These are phyloP conservation scores for Fraxinus americana DNA, from an alignment of 257 asterid genomes.

Conservation along the genomic window DNA sequence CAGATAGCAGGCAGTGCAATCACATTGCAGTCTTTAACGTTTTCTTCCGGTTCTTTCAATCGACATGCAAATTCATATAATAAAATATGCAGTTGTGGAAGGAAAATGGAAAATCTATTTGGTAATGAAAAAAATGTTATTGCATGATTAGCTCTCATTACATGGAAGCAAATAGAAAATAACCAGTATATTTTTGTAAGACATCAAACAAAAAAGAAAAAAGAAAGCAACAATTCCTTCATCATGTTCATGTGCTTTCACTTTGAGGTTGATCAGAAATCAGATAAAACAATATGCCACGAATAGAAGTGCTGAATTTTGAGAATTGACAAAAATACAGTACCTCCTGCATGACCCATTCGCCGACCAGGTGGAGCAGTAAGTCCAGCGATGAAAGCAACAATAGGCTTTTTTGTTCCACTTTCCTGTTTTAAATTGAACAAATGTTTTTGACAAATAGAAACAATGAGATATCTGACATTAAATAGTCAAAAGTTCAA, in stretches of 20 bases:
- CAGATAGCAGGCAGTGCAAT: background rate
- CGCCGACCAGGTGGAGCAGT: conserved; percentile 99
- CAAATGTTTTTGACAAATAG: conserved; percentile 6
- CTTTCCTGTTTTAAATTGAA: conserved; percentile 60
- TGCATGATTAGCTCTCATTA: background rate
- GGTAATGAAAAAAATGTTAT: background rate
- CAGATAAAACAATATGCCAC: conserved; percentile 11
- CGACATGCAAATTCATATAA: background rate
- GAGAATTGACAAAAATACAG: conserved; percentile 21
- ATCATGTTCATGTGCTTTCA: background rate
- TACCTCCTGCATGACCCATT: conserved; percentile 99
- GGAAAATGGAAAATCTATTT: background rate
- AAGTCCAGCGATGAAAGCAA: conserved; percentile 97
- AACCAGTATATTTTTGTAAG: too few relatives aligned
- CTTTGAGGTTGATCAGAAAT: conserved; percentile 9
- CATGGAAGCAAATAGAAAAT: too few relatives aligned
- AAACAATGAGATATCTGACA: conserved; percentile 8
- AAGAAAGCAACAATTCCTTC: background rate
- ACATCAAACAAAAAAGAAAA: background rate
- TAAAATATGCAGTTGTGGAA: background rate
- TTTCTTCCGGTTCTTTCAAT: background rate
- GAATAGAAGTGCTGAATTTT: conserved; percentile 5
- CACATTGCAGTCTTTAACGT: background rate
- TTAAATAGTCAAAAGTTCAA: conserved; percentile 11
- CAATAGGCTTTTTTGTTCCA: conserved; percentile 87